These are phyloP conservation scores for Solanum acaule DNA, from an alignment of 257 asterid species.

Conservation along the genomic window DNA sequence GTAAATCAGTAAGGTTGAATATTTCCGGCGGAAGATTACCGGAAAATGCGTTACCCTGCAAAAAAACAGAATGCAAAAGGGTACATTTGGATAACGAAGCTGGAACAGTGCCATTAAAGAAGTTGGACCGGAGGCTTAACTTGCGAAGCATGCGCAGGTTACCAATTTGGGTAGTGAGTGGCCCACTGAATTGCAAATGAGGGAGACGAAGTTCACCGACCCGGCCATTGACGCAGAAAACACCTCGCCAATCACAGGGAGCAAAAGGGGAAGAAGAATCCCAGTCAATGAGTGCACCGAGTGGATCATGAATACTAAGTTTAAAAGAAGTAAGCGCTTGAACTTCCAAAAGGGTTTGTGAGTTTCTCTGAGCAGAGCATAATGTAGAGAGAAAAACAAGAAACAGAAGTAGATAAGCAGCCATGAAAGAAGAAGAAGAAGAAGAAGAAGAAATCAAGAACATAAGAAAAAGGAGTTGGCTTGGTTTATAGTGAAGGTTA, in stretches of 20 bases:
- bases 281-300: constrained; percentile 42
- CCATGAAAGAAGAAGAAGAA: constrained; percentile 9
- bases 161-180: constrained; percentile 30
- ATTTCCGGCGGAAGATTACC: constrained; percentile 28
- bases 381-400: constrained; percentile 3
- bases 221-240: constrained; percentile 22
- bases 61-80: constrained; percentile 33
- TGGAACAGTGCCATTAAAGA: constrained; percentile 44
- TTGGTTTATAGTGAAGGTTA: not conserved
- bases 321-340: constrained; percentile 40
- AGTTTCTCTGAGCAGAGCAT: constrained; percentile 9
- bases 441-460: not conserved
- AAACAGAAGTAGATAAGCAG: constrained; percentile 4
- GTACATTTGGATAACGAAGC: constrained; percentile 38
- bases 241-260: constrained; percentile 81
- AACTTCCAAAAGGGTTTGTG: constrained; percentile 34
- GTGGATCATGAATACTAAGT: constrained; percentile 43
- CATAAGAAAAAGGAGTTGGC: not conserved
- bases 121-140: constrained; percentile 53
- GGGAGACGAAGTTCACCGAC: constrained; percentile 57
- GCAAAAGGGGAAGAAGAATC: constrained; percentile 37
- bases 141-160: constrained; percentile 53
- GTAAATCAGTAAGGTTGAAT: constrained; percentile 38
- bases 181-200: constrained; percentile 39
- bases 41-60: constrained; percentile 41